Evolutionary conservation across 2,329 filamentous ascomycete species (phyloP).

Genomic region (Colletotrichum plurivorum): DNA sequence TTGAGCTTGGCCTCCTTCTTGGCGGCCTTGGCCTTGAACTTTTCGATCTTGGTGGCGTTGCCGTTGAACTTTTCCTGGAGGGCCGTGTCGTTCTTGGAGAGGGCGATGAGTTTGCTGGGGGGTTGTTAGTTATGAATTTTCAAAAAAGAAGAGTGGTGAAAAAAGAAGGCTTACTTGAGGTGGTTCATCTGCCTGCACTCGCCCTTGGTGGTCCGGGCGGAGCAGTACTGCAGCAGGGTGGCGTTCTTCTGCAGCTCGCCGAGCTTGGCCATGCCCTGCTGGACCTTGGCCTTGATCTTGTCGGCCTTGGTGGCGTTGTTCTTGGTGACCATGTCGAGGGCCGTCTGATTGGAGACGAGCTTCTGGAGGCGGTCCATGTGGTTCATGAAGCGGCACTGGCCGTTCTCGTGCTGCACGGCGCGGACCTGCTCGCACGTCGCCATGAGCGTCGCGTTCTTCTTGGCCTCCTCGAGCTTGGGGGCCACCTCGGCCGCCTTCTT

Average conservation of each 20-base stretch:
- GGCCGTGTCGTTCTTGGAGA: slow-evolving; percentile 42
- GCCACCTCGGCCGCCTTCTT: slow-evolving; percentile 51
- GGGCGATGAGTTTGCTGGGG: slow-evolving; percentile 31
- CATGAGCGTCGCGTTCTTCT: slow-evolving; percentile 53
- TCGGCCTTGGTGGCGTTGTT: slow-evolving; percentile 49
- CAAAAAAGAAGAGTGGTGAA: too few species aligned
- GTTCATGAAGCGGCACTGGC: slow-evolving; percentile 48
- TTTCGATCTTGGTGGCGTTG: slow-evolving; percentile 52
- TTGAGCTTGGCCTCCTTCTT: slow-evolving; percentile 37
- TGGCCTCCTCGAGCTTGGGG: slow-evolving; percentile 48
- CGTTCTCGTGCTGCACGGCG: slow-evolving; percentile 47
- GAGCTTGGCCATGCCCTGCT: slow-evolving; percentile 37
- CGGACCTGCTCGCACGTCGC: slow-evolving; percentile 50
- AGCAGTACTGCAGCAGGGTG: slow-evolving; percentile 35
- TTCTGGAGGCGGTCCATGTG: slow-evolving; percentile 45
- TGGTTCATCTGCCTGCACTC: slow-evolving; percentile 34
- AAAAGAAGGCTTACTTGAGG: too few species aligned
- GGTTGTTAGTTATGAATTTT: slow-evolving; percentile 4
- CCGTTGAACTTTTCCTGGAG: slow-evolving; percentile 50
- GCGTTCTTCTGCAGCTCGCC: slow-evolving; percentile 33
- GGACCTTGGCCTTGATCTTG: slow-evolving; percentile 44
- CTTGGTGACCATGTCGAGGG: slow-evolving; percentile 43
- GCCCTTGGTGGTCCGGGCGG: slow-evolving; percentile 26
- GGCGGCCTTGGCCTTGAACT: slow-evolving; percentile 49
- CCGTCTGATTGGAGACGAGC: slow-evolving; percentile 46